Evolutionary conservation across 345 rosid genomes (phyloP).

Genomic region (Syzygium aqueum): DNA sequence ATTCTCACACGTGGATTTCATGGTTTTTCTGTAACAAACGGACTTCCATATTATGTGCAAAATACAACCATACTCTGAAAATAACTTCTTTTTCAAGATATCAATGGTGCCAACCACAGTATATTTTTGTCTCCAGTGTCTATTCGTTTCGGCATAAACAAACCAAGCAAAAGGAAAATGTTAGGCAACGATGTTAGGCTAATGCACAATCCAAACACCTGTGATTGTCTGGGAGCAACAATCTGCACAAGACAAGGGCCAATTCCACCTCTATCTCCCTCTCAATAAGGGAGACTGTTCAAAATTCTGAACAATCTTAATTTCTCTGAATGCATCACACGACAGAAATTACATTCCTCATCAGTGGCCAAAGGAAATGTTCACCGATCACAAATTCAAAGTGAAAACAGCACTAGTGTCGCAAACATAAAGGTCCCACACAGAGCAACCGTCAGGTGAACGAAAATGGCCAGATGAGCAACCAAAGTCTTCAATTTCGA

Average conservation of each 20-base stretch:
- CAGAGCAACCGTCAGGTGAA: rapidly evolving
- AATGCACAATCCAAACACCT: neutral
- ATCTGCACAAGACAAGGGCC: neutral
- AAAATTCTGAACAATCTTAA: neutral
- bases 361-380: neutral
- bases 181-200: neutral
- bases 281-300: neutral
- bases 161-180: neutral
- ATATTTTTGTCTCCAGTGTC: neutral
- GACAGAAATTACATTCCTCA: rapidly evolving
- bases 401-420: rapidly evolving
- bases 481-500: neutral
- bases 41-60: neutral
- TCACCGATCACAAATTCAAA: rapidly evolving
- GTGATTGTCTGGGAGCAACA: rapidly evolving
- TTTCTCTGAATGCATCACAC: neutral
- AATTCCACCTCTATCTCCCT: neutral
- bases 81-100: neutral
- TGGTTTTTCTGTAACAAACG: too few species aligned
- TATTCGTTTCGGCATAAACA: rapidly evolving
- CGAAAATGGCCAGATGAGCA: neutral
- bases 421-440: neutral
- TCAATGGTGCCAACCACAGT: rapidly evolving
- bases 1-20: too few species aligned
- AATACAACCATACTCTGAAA: neutral